Conservation (phyloP, 2,329 filamentous ascomycete species). For the Coniosporium tulheliwenetii region DNA sequence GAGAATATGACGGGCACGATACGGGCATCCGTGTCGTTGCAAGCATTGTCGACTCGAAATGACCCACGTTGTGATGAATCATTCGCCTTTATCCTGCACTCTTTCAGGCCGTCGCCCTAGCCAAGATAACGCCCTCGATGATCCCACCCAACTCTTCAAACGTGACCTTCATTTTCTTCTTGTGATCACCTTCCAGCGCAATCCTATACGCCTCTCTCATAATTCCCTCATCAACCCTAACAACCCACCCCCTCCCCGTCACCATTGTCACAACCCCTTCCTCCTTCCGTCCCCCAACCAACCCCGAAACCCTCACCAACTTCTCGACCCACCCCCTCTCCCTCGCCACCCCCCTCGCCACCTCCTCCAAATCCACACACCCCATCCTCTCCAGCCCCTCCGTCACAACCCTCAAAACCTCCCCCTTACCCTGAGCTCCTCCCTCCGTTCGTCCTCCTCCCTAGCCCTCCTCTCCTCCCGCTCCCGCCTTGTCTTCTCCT, state of each 20-base stretch:
- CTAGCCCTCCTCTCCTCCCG: conserved; percentile 21
- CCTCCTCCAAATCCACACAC: conserved; percentile 21
- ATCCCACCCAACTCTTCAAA: conserved; percentile 21
- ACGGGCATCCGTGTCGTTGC: no score
- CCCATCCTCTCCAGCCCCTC: conserved; percentile 12
- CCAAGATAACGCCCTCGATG: conserved; percentile 17
- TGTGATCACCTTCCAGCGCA: conserved; percentile 12
- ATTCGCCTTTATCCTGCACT: no score
- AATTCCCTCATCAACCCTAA: conserved; percentile 20
- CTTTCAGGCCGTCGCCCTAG: no score
- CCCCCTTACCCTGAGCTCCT: conserved; percentile 17
- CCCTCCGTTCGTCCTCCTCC: conserved; percentile 20
- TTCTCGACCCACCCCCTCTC: conserved; percentile 17
- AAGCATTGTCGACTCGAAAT: no score
- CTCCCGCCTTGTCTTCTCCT: conserved; percentile 22
- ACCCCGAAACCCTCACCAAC: conserved; percentile 23
- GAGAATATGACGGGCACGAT: no score
- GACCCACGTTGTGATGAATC: no score
- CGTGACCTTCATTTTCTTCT: conserved; percentile 15
- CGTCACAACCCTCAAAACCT: conserved; percentile 15
- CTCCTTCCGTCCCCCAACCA: conserved; percentile 14
- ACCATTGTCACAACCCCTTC: conserved; percentile 19
- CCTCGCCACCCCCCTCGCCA: conserved; percentile 24
- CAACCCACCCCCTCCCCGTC: conserved; percentile 27
- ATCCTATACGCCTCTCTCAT: conserved; percentile 24